A percentile compares a stretch with the other conserved stretches of the same genome.
Conservation (phyloP, 164 flowering plant species). For the Warburgia ugandensis region DNA sequence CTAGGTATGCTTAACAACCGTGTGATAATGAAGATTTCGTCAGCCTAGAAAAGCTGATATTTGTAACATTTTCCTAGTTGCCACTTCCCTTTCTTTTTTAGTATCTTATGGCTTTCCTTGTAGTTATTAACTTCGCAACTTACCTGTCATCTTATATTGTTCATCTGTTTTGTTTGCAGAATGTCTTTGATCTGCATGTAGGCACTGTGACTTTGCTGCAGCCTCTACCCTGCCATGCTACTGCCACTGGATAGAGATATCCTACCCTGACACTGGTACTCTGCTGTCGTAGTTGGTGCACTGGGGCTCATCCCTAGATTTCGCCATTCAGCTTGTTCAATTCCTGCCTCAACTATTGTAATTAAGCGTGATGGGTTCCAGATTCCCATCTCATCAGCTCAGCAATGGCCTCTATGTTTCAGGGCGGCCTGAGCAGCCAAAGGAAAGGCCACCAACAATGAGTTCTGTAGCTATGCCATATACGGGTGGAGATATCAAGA, state of each 20-base stretch:
- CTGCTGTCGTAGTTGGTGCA: background rate
- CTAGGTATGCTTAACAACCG: too few relatives aligned
- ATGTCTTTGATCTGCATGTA: conserved; percentile 11
- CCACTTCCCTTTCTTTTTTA: too few relatives aligned
- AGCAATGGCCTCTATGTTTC: conserved; percentile 92
- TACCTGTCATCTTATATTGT: conserved; percentile 3
- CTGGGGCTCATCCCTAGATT: background rate
- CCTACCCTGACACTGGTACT: conserved; percentile 1
- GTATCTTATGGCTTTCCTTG: too few relatives aligned
- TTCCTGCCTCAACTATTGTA: background rate
- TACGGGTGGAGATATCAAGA: conserved; percentile 97
- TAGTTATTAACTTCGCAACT: too few relatives aligned
- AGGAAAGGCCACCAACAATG: conserved; percentile 84
- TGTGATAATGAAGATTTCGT: too few relatives aligned
- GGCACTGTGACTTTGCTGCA: background rate
- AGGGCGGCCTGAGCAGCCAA: conserved; percentile 89
- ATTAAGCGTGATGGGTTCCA: conserved; percentile 65
- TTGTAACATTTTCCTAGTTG: too few relatives aligned
- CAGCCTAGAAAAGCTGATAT: too few relatives aligned
- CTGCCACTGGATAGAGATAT: conserved; percentile 1
- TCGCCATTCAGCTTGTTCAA: background rate
- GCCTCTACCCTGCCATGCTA: background rate
- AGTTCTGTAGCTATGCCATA: conserved; percentile 88
- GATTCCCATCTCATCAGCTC: conserved; percentile 90
- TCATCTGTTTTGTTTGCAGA: conserved; percentile 5